Percentiles rank a stretch among this genome's conserved stretches.
Conservation (phyloP, 768 basidiomycete genomes). For the Lactarius psammicola region DNA sequence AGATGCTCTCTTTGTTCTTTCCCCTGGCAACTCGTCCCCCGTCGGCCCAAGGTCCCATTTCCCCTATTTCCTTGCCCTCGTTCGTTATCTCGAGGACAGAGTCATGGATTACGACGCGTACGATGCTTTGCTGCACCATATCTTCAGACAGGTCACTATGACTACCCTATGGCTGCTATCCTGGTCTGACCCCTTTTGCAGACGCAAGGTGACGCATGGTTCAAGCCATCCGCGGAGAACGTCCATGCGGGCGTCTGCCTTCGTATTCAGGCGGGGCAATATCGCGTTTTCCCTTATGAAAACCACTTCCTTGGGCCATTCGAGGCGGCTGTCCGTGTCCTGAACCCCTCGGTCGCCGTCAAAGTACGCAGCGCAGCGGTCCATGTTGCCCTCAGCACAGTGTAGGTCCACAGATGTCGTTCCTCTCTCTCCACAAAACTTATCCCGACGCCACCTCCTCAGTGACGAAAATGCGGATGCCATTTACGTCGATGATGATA, state of each 20-base stretch:
- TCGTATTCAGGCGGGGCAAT: constrained; percentile 63
- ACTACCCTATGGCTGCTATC: background rate
- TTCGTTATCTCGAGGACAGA: background rate
- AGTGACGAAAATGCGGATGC: constrained; percentile 59
- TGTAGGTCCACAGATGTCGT: constrained; percentile 45
- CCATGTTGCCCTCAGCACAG: constrained; percentile 69
- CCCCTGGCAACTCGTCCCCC: constrained; percentile 24
- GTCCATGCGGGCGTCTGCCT: constrained; percentile 77
- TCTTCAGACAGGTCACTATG: constrained; percentile 64
- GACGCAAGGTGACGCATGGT: constrained; percentile 85
- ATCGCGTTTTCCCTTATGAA: constrained; percentile 84
- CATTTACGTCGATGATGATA: constrained; percentile 73
- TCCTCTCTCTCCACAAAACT: background rate
- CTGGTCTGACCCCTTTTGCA: constrained; percentile 38
- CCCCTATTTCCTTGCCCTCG: constrained; percentile 13
- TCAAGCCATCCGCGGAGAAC: constrained; percentile 82
- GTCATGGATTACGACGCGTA: constrained; percentile 76
- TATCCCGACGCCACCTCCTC: constrained; percentile 7
- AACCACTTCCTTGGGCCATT: constrained; percentile 79
- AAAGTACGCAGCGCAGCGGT: constrained; percentile 78
- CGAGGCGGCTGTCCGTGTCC: constrained; percentile 67
- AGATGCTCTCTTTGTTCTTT: constrained; percentile 17
- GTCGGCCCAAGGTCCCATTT: constrained; percentile 22
- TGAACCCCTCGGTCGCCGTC: constrained; percentile 85
- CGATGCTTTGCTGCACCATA: constrained; percentile 76